Conservation (phyloP, 371 early-diverging fungal genomes). For the Apophysomyces ossiformis region DNA sequence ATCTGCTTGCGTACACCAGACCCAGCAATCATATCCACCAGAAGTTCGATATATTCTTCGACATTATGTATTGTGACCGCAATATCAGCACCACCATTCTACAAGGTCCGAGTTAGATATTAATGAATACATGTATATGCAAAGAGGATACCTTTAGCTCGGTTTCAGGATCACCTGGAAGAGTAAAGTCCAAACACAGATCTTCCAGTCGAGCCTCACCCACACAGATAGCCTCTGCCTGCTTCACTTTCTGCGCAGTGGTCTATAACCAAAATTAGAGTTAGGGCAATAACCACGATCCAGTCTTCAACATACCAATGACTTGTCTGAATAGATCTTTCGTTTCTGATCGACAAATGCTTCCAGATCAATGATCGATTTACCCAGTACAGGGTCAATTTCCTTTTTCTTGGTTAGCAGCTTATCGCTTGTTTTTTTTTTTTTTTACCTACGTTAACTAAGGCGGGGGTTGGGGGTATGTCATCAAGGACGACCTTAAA, state of each 20-base stretch:
- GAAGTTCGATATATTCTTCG: slow-evolving; percentile 69
- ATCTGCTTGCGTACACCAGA: slow-evolving; percentile 78
- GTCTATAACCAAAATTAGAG: slow-evolving; percentile 18
- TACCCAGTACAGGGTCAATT: slow-evolving; percentile 73
- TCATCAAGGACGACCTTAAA: slow-evolving; percentile 67
- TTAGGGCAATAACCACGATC: neutral
- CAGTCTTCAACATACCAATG: slow-evolving; percentile 23
- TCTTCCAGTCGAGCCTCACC: slow-evolving; percentile 62
- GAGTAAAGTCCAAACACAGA: slow-evolving; percentile 82
- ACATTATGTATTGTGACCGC: slow-evolving; percentile 79
- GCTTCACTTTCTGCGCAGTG: slow-evolving; percentile 35
- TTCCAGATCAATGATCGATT: slow-evolving; percentile 69
- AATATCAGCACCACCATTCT: slow-evolving; percentile 63
- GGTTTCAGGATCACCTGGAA: slow-evolving; percentile 75
- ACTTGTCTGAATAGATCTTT: slow-evolving; percentile 52
- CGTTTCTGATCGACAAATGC: slow-evolving; percentile 60
- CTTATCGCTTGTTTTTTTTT: slow-evolving; percentile 9
- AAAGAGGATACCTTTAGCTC: slow-evolving; percentile 56
- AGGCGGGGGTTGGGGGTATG: slow-evolving; percentile 19
- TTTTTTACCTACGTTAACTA: slow-evolving; percentile 2
- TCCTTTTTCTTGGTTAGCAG: slow-evolving; percentile 40
- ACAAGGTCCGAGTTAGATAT: neutral
- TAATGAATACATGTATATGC: too few species aligned
- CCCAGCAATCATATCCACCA: slow-evolving; percentile 73
- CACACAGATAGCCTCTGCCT: slow-evolving; percentile 50